A percentile compares a stretch with the other conserved stretches of the same genome.
Evolutionary conservation across 2,329 filamentous ascomycete genomes (phyloP).

Genomic region (Ceratocystis lukuohia): DNA sequence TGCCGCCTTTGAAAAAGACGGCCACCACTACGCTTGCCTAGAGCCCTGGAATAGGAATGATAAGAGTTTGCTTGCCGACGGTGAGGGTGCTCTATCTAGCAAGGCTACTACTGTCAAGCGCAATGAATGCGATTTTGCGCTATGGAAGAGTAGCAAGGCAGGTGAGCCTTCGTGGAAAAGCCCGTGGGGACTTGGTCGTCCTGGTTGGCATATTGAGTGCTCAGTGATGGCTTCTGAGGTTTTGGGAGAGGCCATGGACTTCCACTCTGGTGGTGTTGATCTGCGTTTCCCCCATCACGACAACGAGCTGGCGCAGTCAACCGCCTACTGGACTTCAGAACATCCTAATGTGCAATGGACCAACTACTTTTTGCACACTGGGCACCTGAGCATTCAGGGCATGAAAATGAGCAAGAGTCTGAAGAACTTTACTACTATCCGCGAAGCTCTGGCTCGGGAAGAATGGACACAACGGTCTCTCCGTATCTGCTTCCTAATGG

Average conservation of each 20-base stretch:
- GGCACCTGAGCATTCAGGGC: slow-evolving; percentile 70
- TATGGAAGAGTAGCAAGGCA: slow-evolving; percentile 87
- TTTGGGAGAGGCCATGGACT: slow-evolving; percentile 75
- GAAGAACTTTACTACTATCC: slow-evolving; percentile 92
- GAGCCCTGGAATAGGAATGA: slow-evolving; percentile 78
- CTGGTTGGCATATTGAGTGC: slow-evolving; percentile 97
- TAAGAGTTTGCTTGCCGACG: slow-evolving; percentile 70
- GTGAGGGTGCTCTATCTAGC: slow-evolving; percentile 67
- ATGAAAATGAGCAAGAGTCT: slow-evolving; percentile 93
- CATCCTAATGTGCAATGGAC: slow-evolving; percentile 53
- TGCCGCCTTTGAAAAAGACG: slow-evolving; percentile 64
- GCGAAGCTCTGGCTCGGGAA: slow-evolving; percentile 55
- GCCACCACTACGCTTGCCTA: slow-evolving; percentile 73
- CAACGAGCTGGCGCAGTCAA: slow-evolving; percentile 74
- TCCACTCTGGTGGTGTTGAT: slow-evolving; percentile 87
- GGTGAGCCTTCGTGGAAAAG: slow-evolving; percentile 86
- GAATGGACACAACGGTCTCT: slow-evolving; percentile 65
- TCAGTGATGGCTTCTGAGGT: slow-evolving; percentile 86
- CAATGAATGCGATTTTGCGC: slow-evolving; percentile 68
- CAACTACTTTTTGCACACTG: slow-evolving; percentile 93
- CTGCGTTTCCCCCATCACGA: slow-evolving; percentile 85
- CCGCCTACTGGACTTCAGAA: slow-evolving; percentile 51
- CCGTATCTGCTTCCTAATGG: slow-evolving; percentile 75
- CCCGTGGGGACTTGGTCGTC: slow-evolving; percentile 74
- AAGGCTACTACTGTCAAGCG: slow-evolving; percentile 51